Percentiles rank a stretch among this genome's conserved stretches.
These are phyloP conservation scores for Gossypium schwendimanii DNA, from an alignment of 441 rosid genomes.

Conservation along the genomic window DNA sequence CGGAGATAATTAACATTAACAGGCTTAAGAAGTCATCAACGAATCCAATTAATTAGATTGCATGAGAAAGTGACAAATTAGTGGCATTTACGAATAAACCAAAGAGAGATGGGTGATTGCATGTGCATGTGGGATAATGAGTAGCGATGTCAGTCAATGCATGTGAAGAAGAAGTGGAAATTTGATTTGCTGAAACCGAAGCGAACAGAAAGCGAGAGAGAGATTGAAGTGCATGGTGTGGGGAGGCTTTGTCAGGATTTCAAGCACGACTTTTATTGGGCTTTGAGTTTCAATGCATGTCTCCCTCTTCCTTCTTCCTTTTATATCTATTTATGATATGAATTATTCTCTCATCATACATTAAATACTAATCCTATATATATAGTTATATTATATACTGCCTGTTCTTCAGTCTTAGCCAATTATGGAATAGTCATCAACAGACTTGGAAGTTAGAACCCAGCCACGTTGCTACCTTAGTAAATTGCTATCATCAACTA, in stretches of 20 bases:
- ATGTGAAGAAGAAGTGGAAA: conserved; percentile 35
- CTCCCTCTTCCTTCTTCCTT: no score
- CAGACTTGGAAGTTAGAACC: neutral
- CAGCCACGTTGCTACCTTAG: neutral
- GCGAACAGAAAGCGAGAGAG: neutral
- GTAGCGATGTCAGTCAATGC: conserved; percentile 56
- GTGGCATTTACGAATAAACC: no score
- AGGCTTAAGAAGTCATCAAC: no score
- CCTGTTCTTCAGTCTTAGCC: neutral
- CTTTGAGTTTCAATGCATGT: neutral
- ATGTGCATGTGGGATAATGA: conserved; percentile 63
- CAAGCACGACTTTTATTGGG: conserved; percentile 17
- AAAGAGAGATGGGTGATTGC: conserved; percentile 20
- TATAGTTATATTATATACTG: neutral
- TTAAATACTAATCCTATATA: no score
- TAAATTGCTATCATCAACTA: no score
- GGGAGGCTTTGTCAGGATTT: conserved; percentile 30
- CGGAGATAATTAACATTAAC: no score
- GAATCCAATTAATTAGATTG: no score
- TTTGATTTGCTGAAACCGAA: conserved; percentile 21
- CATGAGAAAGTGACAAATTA: no score
- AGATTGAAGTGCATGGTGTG: conserved; percentile 30
- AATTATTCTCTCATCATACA: no score
- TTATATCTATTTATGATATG: no score
- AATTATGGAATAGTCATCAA: conserved; percentile 14